Conservation (phyloP, 768 basidiomycete genomes). For the Mycena rosella region DNA sequence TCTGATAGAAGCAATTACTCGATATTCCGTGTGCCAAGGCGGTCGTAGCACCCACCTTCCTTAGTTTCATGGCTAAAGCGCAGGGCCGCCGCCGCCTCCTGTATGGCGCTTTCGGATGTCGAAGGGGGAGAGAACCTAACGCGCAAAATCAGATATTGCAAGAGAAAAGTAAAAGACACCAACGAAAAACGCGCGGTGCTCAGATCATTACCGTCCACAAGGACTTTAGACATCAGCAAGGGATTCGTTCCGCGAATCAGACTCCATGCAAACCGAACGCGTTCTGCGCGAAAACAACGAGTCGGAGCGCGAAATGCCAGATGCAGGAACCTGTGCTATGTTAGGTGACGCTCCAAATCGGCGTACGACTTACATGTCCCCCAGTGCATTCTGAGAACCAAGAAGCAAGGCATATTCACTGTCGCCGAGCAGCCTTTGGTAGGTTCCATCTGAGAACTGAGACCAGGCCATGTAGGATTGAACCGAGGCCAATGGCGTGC, state of each 20-base stretch:
- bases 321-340: constrained; percentile 23
- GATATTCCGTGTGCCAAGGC: not conserved
- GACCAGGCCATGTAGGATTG: constrained; percentile 28
- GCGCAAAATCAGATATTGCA: not conserved
- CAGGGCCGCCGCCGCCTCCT: constrained; percentile 56
- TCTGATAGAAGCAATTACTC: constrained; percentile 39
- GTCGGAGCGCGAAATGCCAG: constrained; percentile 40
- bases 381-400: constrained; percentile 45
- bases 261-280: constrained; percentile 69
- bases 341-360: too few species aligned
- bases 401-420: constrained; percentile 50
- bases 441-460: constrained; percentile 22
- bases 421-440: constrained; percentile 44
- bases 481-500: not conserved
- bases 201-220: constrained; percentile 49
- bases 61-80: constrained; percentile 55
- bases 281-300: constrained; percentile 39
- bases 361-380: constrained; percentile 48
- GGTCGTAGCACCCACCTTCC: constrained; percentile 50
- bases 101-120: constrained; percentile 52
- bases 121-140: constrained; percentile 59
- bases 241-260: constrained; percentile 69
- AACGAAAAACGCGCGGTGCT: constrained; percentile 65
- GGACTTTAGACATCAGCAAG: constrained; percentile 60
- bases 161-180: constrained; percentile 38